Evolutionary conservation across 345 rosid genomes (phyloP).

Genomic region (Pelargonium nanum): DNA sequence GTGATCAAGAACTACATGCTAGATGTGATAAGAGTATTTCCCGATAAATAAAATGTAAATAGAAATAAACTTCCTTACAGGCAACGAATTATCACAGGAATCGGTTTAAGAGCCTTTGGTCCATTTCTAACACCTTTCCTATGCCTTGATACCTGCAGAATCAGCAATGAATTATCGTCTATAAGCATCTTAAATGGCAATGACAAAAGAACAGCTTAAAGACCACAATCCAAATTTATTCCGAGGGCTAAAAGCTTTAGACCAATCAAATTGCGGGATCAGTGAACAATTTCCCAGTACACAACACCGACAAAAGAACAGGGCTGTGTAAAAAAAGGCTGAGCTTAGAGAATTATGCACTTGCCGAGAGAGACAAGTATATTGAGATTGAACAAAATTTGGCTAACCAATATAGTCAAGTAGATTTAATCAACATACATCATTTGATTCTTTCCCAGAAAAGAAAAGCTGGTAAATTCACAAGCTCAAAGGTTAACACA

Average conservation of each 20-base stretch:
- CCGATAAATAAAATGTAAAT: conserved; percentile 1
- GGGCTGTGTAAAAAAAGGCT: too few relatives aligned
- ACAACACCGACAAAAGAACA: too few relatives aligned
- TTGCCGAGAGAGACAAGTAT: too few relatives aligned
- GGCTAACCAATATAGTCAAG: too few relatives aligned
- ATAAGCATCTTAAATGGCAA: not conserved
- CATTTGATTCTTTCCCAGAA: not conserved
- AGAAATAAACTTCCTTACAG: conserved; percentile 30
- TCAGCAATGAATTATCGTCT: not conserved
- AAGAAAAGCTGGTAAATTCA: not conserved
- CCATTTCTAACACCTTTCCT: conserved; percentile 85
- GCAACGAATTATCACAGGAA: conserved; percentile 83
- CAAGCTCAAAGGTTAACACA: too few relatives aligned
- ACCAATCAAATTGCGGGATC: too few relatives aligned
- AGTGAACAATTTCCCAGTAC: too few relatives aligned
- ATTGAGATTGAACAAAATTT: too few relatives aligned
- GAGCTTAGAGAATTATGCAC: too few relatives aligned
- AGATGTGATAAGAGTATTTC: not conserved
- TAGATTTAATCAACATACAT: too few relatives aligned
- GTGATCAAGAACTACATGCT: not conserved
- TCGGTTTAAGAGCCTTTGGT: conserved; percentile 85
- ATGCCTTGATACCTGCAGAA: conserved; percentile 51
- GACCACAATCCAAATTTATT: too few relatives aligned
- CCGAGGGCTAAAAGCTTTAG: not conserved
- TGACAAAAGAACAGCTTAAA: not conserved